Evolutionary conservation across 2,329 filamentous ascomycete genomes (phyloP).

Genomic region (Acarospora socialis): DNA sequence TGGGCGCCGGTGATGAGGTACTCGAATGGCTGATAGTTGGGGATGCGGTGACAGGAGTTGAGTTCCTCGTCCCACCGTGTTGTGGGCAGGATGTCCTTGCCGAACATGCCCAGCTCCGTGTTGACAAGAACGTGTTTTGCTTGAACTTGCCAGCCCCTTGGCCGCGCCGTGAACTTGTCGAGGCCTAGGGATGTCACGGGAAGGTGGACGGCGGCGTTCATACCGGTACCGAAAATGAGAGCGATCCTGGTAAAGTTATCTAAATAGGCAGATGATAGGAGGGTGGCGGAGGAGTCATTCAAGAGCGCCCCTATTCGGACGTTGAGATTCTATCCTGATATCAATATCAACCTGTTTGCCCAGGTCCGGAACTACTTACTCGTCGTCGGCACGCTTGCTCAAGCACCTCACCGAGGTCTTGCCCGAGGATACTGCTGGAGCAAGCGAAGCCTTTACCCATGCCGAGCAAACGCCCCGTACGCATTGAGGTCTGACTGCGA

Average conservation of each 20-base stretch:
- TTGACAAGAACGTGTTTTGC: slow-evolving; percentile 51
- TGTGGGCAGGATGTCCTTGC: slow-evolving; percentile 40
- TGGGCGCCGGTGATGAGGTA: slow-evolving; percentile 51
- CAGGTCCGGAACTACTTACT: slow-evolving; percentile 2
- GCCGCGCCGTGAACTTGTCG: slow-evolving; percentile 43
- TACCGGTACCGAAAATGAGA: slow-evolving; percentile 50
- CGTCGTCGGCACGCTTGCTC: slow-evolving; percentile 41
- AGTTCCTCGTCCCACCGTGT: slow-evolving; percentile 49
- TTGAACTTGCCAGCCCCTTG: slow-evolving; percentile 39
- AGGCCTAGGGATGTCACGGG: slow-evolving; percentile 35
- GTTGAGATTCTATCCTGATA: slow-evolving; percentile 30
- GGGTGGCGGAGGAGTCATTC: slow-evolving; percentile 48
- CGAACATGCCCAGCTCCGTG: slow-evolving; percentile 54
- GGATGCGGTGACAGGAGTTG: slow-evolving; percentile 41
- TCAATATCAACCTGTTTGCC: slow-evolving; percentile 14
- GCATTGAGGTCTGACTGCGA: slow-evolving; percentile 41
- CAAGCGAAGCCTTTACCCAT: slow-evolving; percentile 55
- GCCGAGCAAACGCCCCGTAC: slow-evolving; percentile 40
- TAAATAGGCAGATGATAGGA: slow-evolving; percentile 48
- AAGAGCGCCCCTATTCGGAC: slow-evolving; percentile 48
- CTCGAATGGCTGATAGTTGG: slow-evolving; percentile 52
- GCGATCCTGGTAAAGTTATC: slow-evolving; percentile 47
- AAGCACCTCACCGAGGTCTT: slow-evolving; percentile 46
- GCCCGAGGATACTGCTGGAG: slow-evolving; percentile 42
- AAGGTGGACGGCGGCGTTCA: slow-evolving; percentile 49